Evolutionary conservation across 345 rosid species (phyloP), one percentile per base, ranked within the genome.

Genomic region (Angophora floribunda): DNA sequence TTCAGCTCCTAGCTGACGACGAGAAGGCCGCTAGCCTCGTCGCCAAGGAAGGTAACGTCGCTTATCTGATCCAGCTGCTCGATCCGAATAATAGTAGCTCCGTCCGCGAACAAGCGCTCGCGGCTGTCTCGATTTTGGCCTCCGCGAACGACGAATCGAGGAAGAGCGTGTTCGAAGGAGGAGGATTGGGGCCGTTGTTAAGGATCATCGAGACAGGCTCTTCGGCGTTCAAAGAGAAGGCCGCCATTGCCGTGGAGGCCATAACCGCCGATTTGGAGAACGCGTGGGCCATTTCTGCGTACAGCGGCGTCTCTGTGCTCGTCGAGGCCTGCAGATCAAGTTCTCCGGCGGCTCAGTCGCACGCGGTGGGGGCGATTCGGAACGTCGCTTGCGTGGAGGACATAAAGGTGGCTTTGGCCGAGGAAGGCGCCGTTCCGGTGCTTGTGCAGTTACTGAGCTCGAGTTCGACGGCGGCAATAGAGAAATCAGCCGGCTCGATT

Each of bases 321-420:
- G 88, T 96, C 80, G 97, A 96, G 57, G 96, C 97, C 6, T 94
- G 95, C 85, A 89, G 93, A 89, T 94, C 97, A n/a, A 95, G 96
- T 17, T 94, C 97, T 1, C 89, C 87, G 41, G 89, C 89, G 36
- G 90, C 93, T 6, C 94, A 95, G 85, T 91, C 94, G 2, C 95
- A 93, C 78, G 93, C 94, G 2, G 93, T 89, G 6, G 97, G 99
- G 5, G 97, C 97, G 50, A 92, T 96, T 84, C 91, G 92, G 44
- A 95, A 96, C 45, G 91, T 95, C 49, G 94, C 95, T 22, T 89
- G 91, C 53, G 94, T 94, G 32, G 96, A 94, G 86, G 96, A 96
- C 79, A 93, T 94, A 51, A 91, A 91, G 86, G 88, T 90, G 85
- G 91, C 93, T 84, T 89, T 96, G 49, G 96, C 89, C 19, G 99